Conservation (phyloP, 768 basidiomycete species). For the Tylopilus plumbeoviolaceoides region DNA sequence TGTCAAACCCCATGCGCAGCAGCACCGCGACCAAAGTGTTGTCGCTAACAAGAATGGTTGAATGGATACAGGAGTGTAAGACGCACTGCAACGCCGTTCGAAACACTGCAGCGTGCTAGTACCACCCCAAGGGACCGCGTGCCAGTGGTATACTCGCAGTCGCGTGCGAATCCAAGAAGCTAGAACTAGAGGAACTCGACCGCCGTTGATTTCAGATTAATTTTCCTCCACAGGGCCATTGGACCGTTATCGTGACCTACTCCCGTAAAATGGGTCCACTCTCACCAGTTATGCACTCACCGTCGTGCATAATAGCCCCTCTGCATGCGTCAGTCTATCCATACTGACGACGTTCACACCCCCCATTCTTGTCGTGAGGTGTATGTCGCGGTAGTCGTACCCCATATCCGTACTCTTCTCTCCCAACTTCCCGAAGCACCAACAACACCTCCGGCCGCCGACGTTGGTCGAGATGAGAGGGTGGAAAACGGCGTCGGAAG, state of each 20-base stretch:
- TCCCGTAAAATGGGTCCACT: background rate
- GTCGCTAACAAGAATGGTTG: background rate
- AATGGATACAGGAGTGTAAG: background rate
- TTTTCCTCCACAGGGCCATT: constrained; percentile 91
- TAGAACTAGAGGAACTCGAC: constrained; percentile 95
- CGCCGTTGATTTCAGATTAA: constrained; percentile 74
- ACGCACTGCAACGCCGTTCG: constrained; percentile 67
- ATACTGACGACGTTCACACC: constrained; percentile 87
- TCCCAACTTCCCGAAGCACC: background rate
- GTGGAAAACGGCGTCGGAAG: too few species aligned
- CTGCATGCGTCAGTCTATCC: constrained; percentile 73
- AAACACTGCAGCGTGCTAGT: constrained; percentile 84
- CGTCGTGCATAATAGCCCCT: constrained; percentile 78
- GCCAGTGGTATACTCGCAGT: constrained; percentile 83
- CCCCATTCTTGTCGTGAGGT: constrained; percentile 88
- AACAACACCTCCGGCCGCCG: constrained; percentile 10
- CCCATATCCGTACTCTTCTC: background rate
- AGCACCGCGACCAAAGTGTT: background rate
- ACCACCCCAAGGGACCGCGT: constrained; percentile 78
- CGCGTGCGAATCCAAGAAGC: constrained; percentile 78
- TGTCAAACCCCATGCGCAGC: constrained; percentile 20
- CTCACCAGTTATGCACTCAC: constrained; percentile 40
- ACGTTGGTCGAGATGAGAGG: background rate
- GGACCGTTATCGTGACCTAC: constrained; percentile 93
- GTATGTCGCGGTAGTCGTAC: constrained; percentile 50